Evolutionary conservation across 108 stramenopile genomes (phyloP), one percentile per base, ranked within the genome.

Genomic region (Conticribra weissflogii): DNA sequence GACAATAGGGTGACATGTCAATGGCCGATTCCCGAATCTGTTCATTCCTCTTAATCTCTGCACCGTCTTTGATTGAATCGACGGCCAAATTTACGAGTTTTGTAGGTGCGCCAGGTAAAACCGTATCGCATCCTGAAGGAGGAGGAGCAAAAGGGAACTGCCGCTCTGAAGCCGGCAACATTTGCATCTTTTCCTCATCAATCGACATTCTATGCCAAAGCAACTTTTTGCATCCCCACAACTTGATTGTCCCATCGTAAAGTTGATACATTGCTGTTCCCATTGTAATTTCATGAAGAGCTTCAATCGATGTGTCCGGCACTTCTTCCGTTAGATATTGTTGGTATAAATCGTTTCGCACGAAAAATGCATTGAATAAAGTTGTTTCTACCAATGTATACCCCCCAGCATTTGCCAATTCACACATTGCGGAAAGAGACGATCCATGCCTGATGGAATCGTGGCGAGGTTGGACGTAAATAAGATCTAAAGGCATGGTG

Each of bases 361-460:
- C 84, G 51, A 94, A 89, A 66, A 94, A 88, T 2, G 85, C 90
- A 82, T 94, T 94, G 79, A 87, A 94, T 19, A 87, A 16, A 0
- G 93, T 91, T 41, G 86, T 87, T 81, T 87, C 87, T 24, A 90
- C 84, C 45, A 94, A 45, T 1, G 63, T 59, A 75, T 94, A 91
- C 24, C 62, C 71, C 22, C 63, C 31, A 21, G 58, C 51, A 29
- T 74, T 59, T 0, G 86, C 88, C 14, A 94, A 73, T 62, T 87
- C 93, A 0, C 86, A 81, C 31, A 94, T 54, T 1, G 93, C 90
- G 15, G 88, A 78, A 22, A 94, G 68, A 27, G 85, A 88, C 45
- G 87, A 81, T 18, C 90, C 90, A 65, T 94, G 89, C 33, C 86
- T 87, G 32, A 78, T 54, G 3, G 16, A 44, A 49, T 81, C 84